Evolutionary conservation across 2,329 filamentous ascomycete genomes (phyloP).

Genomic region (Colletotrichum higginsianum): DNA sequence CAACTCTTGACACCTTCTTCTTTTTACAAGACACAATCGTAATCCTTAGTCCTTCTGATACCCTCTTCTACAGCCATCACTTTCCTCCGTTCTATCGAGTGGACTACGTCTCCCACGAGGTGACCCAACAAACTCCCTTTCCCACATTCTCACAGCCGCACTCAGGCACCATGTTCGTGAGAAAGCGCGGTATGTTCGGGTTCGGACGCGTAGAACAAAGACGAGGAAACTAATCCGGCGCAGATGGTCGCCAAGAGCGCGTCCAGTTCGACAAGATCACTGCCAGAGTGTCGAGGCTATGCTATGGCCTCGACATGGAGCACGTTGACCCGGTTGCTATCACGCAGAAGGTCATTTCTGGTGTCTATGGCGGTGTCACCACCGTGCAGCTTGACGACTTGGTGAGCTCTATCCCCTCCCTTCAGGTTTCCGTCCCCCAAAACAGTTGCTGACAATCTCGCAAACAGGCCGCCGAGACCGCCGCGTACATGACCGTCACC

Average conservation of each 20-base stretch:
- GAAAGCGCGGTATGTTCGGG: slow-evolving; percentile 71
- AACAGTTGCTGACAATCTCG: slow-evolving; percentile 42
- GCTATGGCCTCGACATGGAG: slow-evolving; percentile 94
- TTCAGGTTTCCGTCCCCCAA: no score
- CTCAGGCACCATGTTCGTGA: slow-evolving; percentile 70
- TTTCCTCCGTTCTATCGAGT: slow-evolving; percentile 8
- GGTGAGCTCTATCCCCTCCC: slow-evolving; percentile 70
- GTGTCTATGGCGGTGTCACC: slow-evolving; percentile 98
- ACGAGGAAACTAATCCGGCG: background rate
- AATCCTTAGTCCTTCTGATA: slow-evolving; percentile 30
- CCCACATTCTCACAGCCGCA: slow-evolving; percentile 18
- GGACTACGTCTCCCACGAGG: slow-evolving; percentile 2
- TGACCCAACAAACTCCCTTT: background rate
- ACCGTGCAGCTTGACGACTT: slow-evolving; percentile 97
- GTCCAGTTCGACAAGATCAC: slow-evolving; percentile 99
- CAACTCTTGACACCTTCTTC: slow-evolving; percentile 15
- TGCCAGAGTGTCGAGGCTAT: slow-evolving; percentile 95
- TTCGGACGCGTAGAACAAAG: background rate
- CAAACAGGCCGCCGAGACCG: slow-evolving; percentile 92
- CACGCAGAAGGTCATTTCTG: slow-evolving; percentile 99
- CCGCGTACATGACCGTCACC: slow-evolving; percentile 99
- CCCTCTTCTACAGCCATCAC: slow-evolving; percentile 11
- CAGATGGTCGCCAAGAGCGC: slow-evolving; percentile 99
- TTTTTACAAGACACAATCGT: slow-evolving; percentile 13
- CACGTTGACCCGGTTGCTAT: slow-evolving; percentile 98